Evolutionary conservation across 225 moss, liverwort and hornwort species (phyloP).

Genomic region (Lunularia cruciata): DNA sequence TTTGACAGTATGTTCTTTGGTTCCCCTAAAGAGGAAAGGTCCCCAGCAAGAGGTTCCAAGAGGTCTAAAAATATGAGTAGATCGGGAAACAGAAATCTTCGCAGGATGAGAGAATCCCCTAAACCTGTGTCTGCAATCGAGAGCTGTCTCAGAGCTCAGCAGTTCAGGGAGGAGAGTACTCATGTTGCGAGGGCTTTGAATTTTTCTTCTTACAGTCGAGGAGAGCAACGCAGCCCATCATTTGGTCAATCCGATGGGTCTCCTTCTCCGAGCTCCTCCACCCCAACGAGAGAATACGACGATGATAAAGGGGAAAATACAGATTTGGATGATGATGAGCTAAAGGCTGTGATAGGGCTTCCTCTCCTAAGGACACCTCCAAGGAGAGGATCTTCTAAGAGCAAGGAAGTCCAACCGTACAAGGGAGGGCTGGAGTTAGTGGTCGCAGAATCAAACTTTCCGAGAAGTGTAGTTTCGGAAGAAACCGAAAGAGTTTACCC

Average conservation of each 20-base stretch:
- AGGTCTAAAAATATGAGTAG: conserved; percentile 17
- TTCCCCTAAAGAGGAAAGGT: conserved; percentile 33
- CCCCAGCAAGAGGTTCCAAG: conserved; percentile 25
- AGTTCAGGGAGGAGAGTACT: conserved; percentile 41
- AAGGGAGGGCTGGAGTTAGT: conserved; percentile 31
- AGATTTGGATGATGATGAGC: not conserved
- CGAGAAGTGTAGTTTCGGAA: conserved; percentile 36
- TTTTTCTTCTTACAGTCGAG: conserved; percentile 43
- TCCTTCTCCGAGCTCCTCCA: conserved; percentile 17
- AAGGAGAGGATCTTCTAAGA: not conserved
- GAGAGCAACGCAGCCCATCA: conserved; percentile 9
- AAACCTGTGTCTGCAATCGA: conserved; percentile 84
- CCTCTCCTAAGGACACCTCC: conserved; percentile 34
- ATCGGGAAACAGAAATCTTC: conserved; percentile 25
- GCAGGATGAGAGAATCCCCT: conserved; percentile 67
- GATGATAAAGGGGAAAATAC: conserved; percentile 17
- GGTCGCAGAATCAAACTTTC: conserved; percentile 28
- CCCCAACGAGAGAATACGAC: conserved; percentile 7
- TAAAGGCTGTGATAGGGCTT: conserved; percentile 38
- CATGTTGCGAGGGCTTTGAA: conserved; percentile 53
- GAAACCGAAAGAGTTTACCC: conserved; percentile 28
- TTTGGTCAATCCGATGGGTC: conserved; percentile 11
- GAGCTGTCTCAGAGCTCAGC: conserved; percentile 87
- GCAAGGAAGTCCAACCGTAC: conserved; percentile 25
- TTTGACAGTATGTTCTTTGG: conserved; percentile 37